Base-by-base conservation (phyloP, 257 asterid species). In the Henckelia pumila region DNA sequence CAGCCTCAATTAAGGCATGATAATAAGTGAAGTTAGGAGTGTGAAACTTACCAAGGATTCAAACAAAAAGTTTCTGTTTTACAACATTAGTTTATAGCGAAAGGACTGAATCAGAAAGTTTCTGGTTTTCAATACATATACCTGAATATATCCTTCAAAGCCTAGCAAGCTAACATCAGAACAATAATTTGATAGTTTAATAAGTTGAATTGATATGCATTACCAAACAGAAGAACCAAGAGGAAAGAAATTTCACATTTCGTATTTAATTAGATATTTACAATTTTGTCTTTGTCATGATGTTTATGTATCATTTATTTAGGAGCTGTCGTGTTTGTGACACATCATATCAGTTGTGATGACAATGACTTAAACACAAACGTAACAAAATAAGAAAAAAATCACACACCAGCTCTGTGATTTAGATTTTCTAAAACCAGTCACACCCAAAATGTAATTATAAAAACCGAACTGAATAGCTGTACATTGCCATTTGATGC, bases 401-500 rank as follows among this genome's bases (percentile, higher is more conserved):
- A n/a, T n/a, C n/a, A 16, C 9, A 29, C 44, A 32, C 37, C 37
- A 32, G 37, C 37, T 32, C 37, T 1, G 29, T 26, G 29, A 26
- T 35, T 35, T 35, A 35, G 44, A 35, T 35, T 35, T 35, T 70
- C 63, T 22, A 22, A 32, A 60, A 58, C 63, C 63, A 72, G 61
- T 49, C 49, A 25, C 25, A 19, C 67, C 56, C 28, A 72, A 58
- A 19, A 22, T 25, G 69, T 57, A 63, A 17, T 47, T 49, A 19
- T 5, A 61, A 30, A 25, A 24, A 20, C 6, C 21, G 0, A 5
- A 19, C 52, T 20, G 21, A 61, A 26, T 6, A 61, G 28, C 29
- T 19, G 5, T 24, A 17, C 19, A 24, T 58, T 60, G 67, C 24
- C 29, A 17, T 13, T 28, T n/a, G 32, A 14, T 16, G 30, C 78